phyloP scores from a whole-genome alignment of 192 early-diverging fungal genomes.

The Radiomyces spectabilis region DNA sequence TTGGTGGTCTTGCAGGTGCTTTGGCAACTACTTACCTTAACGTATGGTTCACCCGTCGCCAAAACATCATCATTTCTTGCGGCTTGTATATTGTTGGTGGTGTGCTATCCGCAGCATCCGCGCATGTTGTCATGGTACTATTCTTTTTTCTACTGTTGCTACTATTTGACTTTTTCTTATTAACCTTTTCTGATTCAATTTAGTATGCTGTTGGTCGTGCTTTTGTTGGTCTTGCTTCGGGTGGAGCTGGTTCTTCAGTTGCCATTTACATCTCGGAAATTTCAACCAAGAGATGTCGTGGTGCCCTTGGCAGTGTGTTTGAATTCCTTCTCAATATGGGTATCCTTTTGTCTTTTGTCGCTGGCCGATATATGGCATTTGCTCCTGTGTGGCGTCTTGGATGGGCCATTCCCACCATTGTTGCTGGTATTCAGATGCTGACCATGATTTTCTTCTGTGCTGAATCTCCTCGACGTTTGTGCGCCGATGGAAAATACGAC shows the following conservation, averaged over 20 bases:
- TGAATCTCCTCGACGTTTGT: conserved; percentile 68
- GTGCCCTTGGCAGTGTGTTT: conserved; percentile 61
- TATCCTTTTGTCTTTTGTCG: conserved; percentile 62
- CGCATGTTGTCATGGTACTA: conserved; percentile 52
- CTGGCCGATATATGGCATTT: conserved; percentile 51
- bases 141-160: neutral
- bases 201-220: conserved; percentile 57
- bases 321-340: conserved; percentile 76
- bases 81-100: conserved; percentile 57
- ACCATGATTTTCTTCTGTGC: conserved; percentile 59
- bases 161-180: neutral
- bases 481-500: conserved; percentile 51
- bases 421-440: conserved; percentile 49
- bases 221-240: conserved; percentile 66
- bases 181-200: neutral
- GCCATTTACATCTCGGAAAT: conserved; percentile 71
- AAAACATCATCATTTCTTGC: conserved; percentile 55
- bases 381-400: conserved; percentile 66
- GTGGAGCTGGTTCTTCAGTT: conserved; percentile 55
- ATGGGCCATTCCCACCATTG: conserved; percentile 54
- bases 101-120: conserved; percentile 53
- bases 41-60: conserved; percentile 38
- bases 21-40: conserved; percentile 41
- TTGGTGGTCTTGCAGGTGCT: conserved; percentile 48
- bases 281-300: conserved; percentile 61